Percentiles rank a stretch among this genome's conserved stretches.
Evolutionary conservation across 1,284 basidiomycete genomes (phyloP).

Genomic region (Fomes fomentarius): DNA sequence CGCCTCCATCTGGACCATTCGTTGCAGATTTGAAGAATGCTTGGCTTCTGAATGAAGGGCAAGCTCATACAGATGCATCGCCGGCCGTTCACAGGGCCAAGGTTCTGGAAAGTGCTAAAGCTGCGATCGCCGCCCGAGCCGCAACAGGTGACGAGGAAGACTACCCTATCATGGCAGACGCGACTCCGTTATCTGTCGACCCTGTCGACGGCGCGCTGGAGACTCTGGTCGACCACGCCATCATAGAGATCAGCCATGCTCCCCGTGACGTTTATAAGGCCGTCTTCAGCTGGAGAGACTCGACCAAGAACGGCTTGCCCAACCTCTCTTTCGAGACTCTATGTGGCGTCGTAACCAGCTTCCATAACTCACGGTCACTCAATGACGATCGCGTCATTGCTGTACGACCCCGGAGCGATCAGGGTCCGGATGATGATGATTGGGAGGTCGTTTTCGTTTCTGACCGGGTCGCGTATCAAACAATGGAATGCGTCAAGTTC

Average conservation of each 20-base stretch:
- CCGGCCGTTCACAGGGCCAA: neutral
- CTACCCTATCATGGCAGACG: too few relatives aligned
- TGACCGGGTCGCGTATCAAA: neutral
- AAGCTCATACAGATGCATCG: neutral
- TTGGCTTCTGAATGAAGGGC: too few relatives aligned
- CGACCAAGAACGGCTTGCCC: neutral
- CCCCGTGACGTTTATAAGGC: neutral
- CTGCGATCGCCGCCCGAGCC: neutral
- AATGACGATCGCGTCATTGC: neutral
- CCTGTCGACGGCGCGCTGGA: neutral
- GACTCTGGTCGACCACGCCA: neutral
- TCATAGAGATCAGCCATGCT: neutral
- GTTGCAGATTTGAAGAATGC: neutral
- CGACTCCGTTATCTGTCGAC: too few relatives aligned
- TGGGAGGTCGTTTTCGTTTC: neutral
- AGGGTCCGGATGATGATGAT: neutral
- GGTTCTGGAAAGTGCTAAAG: neutral
- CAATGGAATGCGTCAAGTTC: neutral
- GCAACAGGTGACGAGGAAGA: neutral
- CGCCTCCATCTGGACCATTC: neutral
- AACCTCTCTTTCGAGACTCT: neutral
- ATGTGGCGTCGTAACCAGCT: neutral
- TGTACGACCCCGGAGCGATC: neutral
- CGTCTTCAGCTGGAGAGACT: neutral
- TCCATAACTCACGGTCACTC: neutral